Percentiles rank a stretch among this genome's conserved stretches.
Evolutionary conservation across 805 yeast genomes (phyloP).

Genomic region (Metschnikowia bowlesiae): DNA sequence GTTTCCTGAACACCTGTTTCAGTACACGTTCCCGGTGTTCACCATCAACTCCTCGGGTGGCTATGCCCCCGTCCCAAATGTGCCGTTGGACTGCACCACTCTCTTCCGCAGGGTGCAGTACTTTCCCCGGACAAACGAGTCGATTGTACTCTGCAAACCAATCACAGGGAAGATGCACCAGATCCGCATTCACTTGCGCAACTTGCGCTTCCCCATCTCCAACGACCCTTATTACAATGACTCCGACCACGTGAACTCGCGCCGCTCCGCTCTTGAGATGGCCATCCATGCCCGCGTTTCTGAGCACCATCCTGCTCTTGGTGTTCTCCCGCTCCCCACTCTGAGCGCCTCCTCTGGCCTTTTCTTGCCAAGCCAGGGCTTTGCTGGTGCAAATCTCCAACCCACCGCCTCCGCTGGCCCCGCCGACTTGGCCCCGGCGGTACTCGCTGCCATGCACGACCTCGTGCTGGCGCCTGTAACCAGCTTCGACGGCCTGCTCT

Average conservation of each 20-base stretch:
- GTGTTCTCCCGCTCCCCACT: not conserved
- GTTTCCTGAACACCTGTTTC: conserved; percentile 30
- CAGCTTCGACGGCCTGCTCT: not conserved
- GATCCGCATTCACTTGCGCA: conserved; percentile 50
- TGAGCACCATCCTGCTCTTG: not conserved
- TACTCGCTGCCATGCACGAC: not conserved
- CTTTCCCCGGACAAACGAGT: conserved; percentile 25
- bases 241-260: conserved; percentile 1
- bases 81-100: conserved; percentile 32
- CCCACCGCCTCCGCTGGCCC: not conserved
- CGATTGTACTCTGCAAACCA: conserved; percentile 47
- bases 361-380: not conserved
- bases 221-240: conserved; percentile 14
- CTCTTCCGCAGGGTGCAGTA: conserved; percentile 29
- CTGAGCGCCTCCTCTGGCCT: not conserved
- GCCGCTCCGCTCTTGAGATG: conserved; percentile 7
- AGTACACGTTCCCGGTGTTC: conserved; percentile 39
- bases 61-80: conserved; percentile 14
- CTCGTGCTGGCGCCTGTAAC: not conserved
- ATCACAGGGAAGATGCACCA: conserved; percentile 55
- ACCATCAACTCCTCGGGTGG: conserved; percentile 30
- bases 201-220: conserved; percentile 29
- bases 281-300: conserved; percentile 4
- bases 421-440: not conserved
- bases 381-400: not conserved